phyloP scores from a whole-genome alignment of 2,329 filamentous ascomycete species.

The Cordyceps cateniannulata region DNA sequence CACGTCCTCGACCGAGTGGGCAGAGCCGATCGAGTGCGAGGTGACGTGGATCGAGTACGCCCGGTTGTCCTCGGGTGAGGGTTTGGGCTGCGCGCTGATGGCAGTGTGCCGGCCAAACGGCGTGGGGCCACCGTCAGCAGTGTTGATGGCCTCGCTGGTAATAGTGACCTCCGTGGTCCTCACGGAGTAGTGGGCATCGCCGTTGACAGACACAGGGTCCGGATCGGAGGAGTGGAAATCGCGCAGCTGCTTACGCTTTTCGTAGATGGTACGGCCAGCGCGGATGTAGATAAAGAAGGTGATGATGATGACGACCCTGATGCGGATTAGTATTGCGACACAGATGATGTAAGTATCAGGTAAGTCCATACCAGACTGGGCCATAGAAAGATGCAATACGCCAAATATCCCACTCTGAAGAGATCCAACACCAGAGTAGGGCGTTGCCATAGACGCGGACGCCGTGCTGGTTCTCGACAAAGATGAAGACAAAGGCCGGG shows the following conservation, averaged over 20 bases:
- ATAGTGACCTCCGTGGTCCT: constrained; percentile 39
- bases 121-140: neutral
- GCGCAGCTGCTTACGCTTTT: constrained; percentile 56
- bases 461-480: constrained; percentile 48
- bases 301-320: constrained; percentile 52
- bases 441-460: constrained; percentile 65
- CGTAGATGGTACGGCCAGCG: constrained; percentile 61
- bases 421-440: constrained; percentile 76
- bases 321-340: no score
- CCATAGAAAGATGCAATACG: constrained; percentile 71
- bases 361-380: constrained; percentile 53
- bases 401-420: constrained; percentile 59
- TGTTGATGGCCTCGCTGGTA: constrained; percentile 11
- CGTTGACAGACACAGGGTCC: constrained; percentile 32
- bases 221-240: constrained; percentile 44
- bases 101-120: constrained; percentile 18
- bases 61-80: neutral
- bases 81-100: neutral
- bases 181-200: constrained; percentile 32
- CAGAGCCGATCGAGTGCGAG: constrained; percentile 16
- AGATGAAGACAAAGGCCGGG: constrained; percentile 61
- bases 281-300: constrained; percentile 61
- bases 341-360: neutral
- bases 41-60: constrained; percentile 40
- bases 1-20: constrained; percentile 16